A percentile compares a stretch with the other conserved stretches of the same genome.
These are phyloP conservation scores for Paspalum notatum DNA, from an alignment of 176 grass and related monocot species.

Conservation along the genomic window DNA sequence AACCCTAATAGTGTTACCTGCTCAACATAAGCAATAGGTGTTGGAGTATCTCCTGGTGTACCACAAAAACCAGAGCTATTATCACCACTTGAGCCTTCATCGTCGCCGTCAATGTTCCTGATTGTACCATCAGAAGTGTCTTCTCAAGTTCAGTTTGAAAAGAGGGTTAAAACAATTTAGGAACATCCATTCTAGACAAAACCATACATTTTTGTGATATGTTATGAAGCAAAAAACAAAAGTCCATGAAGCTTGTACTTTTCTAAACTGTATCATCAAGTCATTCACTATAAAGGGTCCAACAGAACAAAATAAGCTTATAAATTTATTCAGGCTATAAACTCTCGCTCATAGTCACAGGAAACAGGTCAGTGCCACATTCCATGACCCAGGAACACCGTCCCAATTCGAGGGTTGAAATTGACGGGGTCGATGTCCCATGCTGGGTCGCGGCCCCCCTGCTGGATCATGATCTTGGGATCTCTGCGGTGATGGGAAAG, in stretches of 20 bases:
- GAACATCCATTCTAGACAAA: constrained; percentile 17
- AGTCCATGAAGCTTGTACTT: background rate
- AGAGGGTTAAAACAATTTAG: constrained; percentile 27
- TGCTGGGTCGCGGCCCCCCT: no score
- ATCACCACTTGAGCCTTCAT: constrained; percentile 55
- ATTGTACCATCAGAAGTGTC: constrained; percentile 42
- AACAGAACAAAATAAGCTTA: background rate
- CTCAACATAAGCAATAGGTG: constrained; percentile 48
- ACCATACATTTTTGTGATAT: constrained; percentile 2
- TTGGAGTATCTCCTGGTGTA: constrained; percentile 45
- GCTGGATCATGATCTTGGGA: no score
- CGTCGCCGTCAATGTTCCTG: constrained; percentile 80
- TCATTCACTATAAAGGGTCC: constrained; percentile 20
- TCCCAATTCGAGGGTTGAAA: no score
- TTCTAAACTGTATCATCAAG: constrained; percentile 5
- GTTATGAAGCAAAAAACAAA: constrained; percentile 32
- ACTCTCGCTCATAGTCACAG: background rate
- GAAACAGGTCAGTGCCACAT: no score
- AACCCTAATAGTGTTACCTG: constrained; percentile 47
- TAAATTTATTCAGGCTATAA: constrained; percentile 9
- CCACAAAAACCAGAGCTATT: constrained; percentile 50
- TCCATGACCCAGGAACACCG: no score
- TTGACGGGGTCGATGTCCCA: no score
- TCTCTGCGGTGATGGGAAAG: no score
- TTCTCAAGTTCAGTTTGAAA: constrained; percentile 28